Evolutionary conservation across 345 rosid species (phyloP), one percentile per base, ranked within the genome.

Genomic region (Rhodamnia argentea): DNA sequence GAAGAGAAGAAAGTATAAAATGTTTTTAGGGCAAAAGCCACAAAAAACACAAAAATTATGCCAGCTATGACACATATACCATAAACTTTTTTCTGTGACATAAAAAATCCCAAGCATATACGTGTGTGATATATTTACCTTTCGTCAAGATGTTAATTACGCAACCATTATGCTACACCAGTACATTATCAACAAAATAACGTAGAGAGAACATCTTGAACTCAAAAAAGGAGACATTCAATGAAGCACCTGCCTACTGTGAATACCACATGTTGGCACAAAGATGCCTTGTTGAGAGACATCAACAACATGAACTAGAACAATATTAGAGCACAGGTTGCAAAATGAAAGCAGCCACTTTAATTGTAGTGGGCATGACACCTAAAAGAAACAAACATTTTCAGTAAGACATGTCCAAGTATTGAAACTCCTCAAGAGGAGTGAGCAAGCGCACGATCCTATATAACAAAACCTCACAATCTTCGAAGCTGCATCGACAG

Each of bases 401-500:
- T 14, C 4, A 1, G 1, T 3, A 14, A 62, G 42, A 62, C 54
- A 13, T 13, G 16, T 52, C 54, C 4, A 52, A 52, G 18, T 13
- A 52, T 18, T 13, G 54, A 52, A 0, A 62, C 40, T 62, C 42
- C 10, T 1, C 22, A 29, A 1, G 11, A 62, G 1, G 7, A 0
- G 11, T 29, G 11, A 10, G 75, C 1, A 1, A 62, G 22, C 5
- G 3, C 2, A 27, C 22, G 0, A 0, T 0, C 11, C 40, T 22
- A 1, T 59, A n/a, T 13, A 62, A 14, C 22, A 14, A 27, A 15
- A 27, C 3, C 11, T 62, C 11, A 0, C 20, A 27, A 27, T 15
- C 22, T 27, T 62, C 3, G 1, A 62, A 15, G 10, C 2, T 27
- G 0, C 40, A 29, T 0, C 0, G 0, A 59, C 2, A 2, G 0